Percentiles rank a stretch among this genome's conserved stretches.
These are phyloP conservation scores for Bruguiera parviflora DNA, from an alignment of 345 rosid genomes.

Conservation along the genomic window DNA sequence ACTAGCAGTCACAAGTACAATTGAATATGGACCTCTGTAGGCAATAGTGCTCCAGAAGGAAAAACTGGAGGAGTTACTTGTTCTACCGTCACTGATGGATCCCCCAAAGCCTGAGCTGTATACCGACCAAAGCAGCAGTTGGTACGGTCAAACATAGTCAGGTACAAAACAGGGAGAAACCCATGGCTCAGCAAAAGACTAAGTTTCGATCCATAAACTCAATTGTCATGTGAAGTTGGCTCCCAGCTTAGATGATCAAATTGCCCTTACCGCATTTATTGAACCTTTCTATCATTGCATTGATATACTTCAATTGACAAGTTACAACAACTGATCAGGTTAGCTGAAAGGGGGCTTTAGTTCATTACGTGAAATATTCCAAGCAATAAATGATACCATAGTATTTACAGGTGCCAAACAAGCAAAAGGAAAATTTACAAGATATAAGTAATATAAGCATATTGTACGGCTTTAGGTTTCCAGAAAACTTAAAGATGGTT, in stretches of 20 bases:
- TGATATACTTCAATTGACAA: background rate
- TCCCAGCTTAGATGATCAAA: background rate
- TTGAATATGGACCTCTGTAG: slow-evolving; percentile 58
- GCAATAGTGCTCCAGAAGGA: slow-evolving; percentile 78
- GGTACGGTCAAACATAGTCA: background rate
- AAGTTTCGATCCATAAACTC: background rate
- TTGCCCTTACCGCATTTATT: background rate
- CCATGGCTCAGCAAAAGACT: background rate
- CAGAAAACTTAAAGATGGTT: slow-evolving; percentile 9
- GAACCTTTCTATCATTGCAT: background rate
- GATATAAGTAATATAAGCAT: background rate
- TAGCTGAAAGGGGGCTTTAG: no score
- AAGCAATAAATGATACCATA: background rate
- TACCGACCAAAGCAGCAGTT: background rate
- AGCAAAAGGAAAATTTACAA: background rate
- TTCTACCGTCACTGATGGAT: slow-evolving; percentile 72
- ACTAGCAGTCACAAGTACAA: background rate
- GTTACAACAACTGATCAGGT: background rate
- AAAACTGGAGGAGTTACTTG: slow-evolving; percentile 77
- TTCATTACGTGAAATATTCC: background rate
- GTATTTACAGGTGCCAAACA: background rate
- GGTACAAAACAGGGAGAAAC: no score
- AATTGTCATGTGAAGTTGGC: background rate
- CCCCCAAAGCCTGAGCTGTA: slow-evolving; percentile 81
- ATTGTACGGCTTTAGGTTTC: background rate